These are phyloP conservation scores for Apostasia ramifera DNA, from an alignment of 106 monocot genomes.

Conservation along the genomic window DNA sequence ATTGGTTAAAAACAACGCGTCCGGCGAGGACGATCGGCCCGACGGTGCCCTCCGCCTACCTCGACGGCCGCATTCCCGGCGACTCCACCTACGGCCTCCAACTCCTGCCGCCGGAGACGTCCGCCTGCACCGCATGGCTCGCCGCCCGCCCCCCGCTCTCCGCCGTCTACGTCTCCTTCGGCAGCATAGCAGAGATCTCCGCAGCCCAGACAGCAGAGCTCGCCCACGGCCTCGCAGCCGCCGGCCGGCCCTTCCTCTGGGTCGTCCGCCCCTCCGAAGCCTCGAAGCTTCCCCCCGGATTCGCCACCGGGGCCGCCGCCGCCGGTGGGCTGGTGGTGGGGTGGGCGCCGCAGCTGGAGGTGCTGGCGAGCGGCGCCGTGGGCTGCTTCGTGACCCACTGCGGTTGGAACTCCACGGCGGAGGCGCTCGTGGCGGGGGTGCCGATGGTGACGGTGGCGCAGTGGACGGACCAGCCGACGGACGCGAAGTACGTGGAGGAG, in stretches of 20 bases:
- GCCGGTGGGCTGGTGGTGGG: slow-evolving; percentile 14
- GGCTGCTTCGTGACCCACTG: slow-evolving; percentile 60
- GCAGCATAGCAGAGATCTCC: slow-evolving; percentile 8
- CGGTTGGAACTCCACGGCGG: slow-evolving; percentile 59
- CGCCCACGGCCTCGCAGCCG: slow-evolving; percentile 7
- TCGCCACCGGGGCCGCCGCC: not conserved
- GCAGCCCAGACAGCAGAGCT: slow-evolving; percentile 8
- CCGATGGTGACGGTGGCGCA: slow-evolving; percentile 48
- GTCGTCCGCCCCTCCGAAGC: slow-evolving; percentile 6
- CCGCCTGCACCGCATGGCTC: slow-evolving; percentile 29
- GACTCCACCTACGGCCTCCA: slow-evolving; percentile 25
- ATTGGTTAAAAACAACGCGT: slow-evolving; percentile 8
- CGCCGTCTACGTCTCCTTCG: slow-evolving; percentile 23
- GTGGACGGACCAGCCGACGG: slow-evolving; percentile 65
- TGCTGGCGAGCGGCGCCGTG: slow-evolving; percentile 34
- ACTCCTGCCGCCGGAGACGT: slow-evolving; percentile 18
- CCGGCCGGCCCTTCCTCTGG: slow-evolving; percentile 14
- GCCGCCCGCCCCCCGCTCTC: slow-evolving; percentile 6
- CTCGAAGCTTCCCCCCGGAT: slow-evolving; percentile 15
- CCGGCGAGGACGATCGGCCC: slow-evolving; percentile 27
- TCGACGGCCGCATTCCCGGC: slow-evolving; percentile 1
- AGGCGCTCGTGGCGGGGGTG: slow-evolving; percentile 33
- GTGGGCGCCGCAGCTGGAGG: slow-evolving; percentile 43
- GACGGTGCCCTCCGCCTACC: slow-evolving; percentile 16
- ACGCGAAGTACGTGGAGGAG: slow-evolving; percentile 53